Evolutionary conservation across 2,329 filamentous ascomycete species (phyloP), one percentile per base, ranked within the genome.

Genomic region (Sclerotinia borealis): DNA sequence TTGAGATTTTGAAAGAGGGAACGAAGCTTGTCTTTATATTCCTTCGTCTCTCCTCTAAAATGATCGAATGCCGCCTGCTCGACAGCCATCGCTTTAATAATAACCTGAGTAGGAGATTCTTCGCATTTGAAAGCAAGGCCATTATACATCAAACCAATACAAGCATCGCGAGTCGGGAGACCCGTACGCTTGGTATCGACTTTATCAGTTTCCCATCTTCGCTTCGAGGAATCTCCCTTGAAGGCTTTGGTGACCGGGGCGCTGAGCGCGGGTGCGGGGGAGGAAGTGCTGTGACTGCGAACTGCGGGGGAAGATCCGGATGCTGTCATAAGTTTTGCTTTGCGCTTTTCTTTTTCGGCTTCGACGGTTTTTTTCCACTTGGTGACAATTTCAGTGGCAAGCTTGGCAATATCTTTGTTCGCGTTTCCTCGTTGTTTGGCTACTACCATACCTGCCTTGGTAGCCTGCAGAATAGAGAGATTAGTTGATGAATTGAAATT

Each of bases 1-100:
- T 97, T 98, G 70, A 99, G 85, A 74, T 98, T 98, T 75, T 93
- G 87, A 79, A 92, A 98, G 27, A 99, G 85, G 25, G 92, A 96
- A 69, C 93, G 90, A 72, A 98, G 89, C 81, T 97, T 97, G 69
- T 82, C 83, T 74, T 89, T 89, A 82, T 99, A 99, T 56, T 88
- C 85, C 52, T 85, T 78, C 19, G 82, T 88, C 72, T 92, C 88
- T 61, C 88, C 86, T 63, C 88, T 87, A 75, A 87, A 89, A 36
- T 83, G 78, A 63, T 81, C 82, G 77, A 83, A 93, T 7, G 90
- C 90, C 9, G 92, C 91, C 43, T 83, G 76, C 79, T 99, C 95
- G 48, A 97, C 86, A 75, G 96, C 92, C 66, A 96, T 84, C 49
- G 89, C 85, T 69, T 85, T 85, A 67, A 87, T 84, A 65, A 97